Percentiles rank a stretch among this genome's conserved stretches.
phyloP scores from a whole-genome alignment of 1,284 basidiomycete species.

The Melampsora americana region DNA sequence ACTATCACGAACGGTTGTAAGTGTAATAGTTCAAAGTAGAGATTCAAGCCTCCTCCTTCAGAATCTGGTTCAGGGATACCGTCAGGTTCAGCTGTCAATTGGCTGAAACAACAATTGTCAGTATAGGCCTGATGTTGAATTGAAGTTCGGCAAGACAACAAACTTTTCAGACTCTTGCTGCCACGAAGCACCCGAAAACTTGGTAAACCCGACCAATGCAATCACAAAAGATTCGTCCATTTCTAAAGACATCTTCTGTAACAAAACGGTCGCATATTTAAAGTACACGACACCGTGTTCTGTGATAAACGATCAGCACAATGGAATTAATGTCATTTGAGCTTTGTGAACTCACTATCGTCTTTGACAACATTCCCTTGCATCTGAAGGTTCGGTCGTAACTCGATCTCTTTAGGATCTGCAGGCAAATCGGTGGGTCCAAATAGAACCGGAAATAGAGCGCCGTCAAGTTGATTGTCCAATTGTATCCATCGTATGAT shows the following conservation, averaged over 20 bases:
- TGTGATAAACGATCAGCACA: conserved; percentile 52
- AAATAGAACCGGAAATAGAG: conserved; percentile 88
- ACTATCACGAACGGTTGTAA: conserved; percentile 90
- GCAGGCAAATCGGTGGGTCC: conserved; percentile 89
- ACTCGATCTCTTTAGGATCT: conserved; percentile 71
- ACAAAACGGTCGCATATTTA: conserved; percentile 90
- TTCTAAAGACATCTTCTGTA: conserved; percentile 93
- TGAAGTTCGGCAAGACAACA: conserved; percentile 7
- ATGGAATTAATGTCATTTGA: not conserved
- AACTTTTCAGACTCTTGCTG: conserved; percentile 61
- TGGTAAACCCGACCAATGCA: conserved; percentile 83
- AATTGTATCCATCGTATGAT: conserved; percentile 85
- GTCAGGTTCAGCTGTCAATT: conserved; percentile 71
- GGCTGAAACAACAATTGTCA: conserved; percentile 57
- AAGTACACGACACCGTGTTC: conserved; percentile 94
- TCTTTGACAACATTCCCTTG: conserved; percentile 89
- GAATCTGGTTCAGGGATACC: conserved; percentile 75
- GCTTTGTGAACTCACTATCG: conserved; percentile 62
- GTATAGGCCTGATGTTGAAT: not conserved
- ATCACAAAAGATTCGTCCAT: conserved; percentile 96
- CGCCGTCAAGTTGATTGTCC: conserved; percentile 98
- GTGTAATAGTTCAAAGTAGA: conserved; percentile 97
- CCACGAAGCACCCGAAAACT: conserved; percentile 86
- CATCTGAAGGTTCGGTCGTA: conserved; percentile 83
- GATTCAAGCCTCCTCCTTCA: conserved; percentile 65